Evolutionary conservation across 2,329 filamentous ascomycete species (phyloP).

Genomic region (Fusarium continuum): DNA sequence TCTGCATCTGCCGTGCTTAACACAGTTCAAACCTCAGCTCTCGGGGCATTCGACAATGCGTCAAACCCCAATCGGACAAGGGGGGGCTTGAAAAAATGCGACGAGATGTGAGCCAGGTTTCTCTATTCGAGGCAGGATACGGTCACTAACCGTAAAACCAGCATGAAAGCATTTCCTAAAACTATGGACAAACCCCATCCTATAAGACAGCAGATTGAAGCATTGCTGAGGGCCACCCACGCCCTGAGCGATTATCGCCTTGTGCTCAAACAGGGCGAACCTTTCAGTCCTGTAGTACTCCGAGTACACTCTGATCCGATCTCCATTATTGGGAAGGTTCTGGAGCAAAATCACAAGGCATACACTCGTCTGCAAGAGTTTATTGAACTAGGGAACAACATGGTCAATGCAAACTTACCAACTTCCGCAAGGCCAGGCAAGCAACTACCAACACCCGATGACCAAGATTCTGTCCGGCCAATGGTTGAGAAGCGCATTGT

Average conservation of each 20-base stretch:
- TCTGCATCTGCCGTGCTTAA: constrained; percentile 62
- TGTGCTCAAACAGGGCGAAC: constrained; percentile 80
- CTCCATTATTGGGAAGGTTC: constrained; percentile 74
- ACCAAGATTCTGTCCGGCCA: constrained; percentile 45
- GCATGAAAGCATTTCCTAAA: constrained; percentile 70
- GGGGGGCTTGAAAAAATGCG: constrained; percentile 79
- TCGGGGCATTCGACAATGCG: constrained; percentile 81
- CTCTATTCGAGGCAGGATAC: too few species aligned
- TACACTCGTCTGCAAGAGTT: constrained; percentile 81
- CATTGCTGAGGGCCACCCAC: constrained; percentile 77
- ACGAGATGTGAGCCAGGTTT: constrained; percentile 70
- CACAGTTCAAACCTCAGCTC: constrained; percentile 69
- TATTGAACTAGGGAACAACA: constrained; percentile 71
- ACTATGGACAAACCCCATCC: constrained; percentile 63
- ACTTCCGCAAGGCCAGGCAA: constrained; percentile 20
- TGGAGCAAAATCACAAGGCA: constrained; percentile 78
- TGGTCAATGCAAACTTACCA: constrained; percentile 67
- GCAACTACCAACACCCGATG: constrained; percentile 22
- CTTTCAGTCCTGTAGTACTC: constrained; percentile 80
- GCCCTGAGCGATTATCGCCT: constrained; percentile 79
- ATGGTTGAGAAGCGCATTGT: constrained; percentile 73
- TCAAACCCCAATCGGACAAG: constrained; percentile 81
- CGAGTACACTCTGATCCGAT: constrained; percentile 81
- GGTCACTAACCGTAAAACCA: constrained; percentile 48
- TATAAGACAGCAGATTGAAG: constrained; percentile 64